Evolutionary conservation across 139 green algal species (phyloP).

Genomic region (Ettlia oleoabundans): DNA sequence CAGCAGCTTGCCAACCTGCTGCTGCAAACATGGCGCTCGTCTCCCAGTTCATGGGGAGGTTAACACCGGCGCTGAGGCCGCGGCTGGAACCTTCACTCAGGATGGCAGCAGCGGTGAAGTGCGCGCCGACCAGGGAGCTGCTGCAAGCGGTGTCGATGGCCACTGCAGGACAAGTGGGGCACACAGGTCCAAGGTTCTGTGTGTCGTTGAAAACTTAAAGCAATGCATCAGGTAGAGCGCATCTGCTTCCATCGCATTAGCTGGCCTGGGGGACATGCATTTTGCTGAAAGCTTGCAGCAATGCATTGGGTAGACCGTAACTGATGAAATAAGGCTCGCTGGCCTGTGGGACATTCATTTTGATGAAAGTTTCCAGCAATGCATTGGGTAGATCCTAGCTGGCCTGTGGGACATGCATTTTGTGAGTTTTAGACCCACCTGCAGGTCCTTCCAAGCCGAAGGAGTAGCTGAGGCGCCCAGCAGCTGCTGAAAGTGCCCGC

Average conservation of each 20-base stretch:
- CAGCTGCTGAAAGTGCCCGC: conserved; percentile 63
- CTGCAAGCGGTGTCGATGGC: conserved; percentile 89
- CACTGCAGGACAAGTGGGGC: conserved; percentile 54
- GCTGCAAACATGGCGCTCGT: conserved; percentile 46
- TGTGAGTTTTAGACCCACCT: too few relatives aligned
- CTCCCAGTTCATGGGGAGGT: conserved; percentile 53
- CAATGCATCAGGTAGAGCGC: too few relatives aligned
- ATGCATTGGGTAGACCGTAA: too few relatives aligned
- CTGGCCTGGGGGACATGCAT: too few relatives aligned
- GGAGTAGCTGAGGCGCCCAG: conserved; percentile 79
- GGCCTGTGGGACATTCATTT: too few relatives aligned
- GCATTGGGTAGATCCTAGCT: too few relatives aligned
- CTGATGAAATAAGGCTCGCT: too few relatives aligned
- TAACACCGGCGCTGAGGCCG: conserved; percentile 49
- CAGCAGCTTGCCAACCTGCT: conserved; percentile 40
- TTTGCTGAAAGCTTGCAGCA: too few relatives aligned
- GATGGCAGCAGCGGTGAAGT: conserved; percentile 49
- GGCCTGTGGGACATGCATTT: too few relatives aligned
- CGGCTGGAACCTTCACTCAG: not conserved
- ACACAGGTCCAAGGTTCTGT: not conserved
- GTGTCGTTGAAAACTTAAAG: too few relatives aligned
- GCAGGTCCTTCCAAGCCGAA: conserved; percentile 73
- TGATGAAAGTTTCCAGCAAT: too few relatives aligned
- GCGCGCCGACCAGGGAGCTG: conserved; percentile 70
- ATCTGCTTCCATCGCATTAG: too few relatives aligned